Evolutionary conservation across 2,329 filamentous ascomycete genomes (phyloP), one percentile per base, ranked within the genome.

Genomic region (Helminthosporium solani): DNA sequence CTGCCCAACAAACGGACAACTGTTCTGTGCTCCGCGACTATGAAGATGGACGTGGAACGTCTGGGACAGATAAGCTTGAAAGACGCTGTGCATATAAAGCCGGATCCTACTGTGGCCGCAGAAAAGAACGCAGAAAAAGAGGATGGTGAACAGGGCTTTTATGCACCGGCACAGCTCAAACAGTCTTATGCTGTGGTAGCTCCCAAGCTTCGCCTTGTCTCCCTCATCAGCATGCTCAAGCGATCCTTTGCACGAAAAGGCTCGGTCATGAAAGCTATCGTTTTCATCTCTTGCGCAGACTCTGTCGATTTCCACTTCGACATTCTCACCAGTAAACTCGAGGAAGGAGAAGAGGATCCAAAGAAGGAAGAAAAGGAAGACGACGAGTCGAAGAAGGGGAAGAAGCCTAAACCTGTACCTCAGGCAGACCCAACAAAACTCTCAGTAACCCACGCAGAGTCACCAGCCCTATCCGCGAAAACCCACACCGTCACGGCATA

Each of bases 281-380:
- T 99, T 28, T 99, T 99, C 73, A 88, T 99, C 39, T 96, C 92
- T 9, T 99, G 94, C 63, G 91, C 94, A 16, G 94, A 99, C 68
- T 94, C 90, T 1, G 94, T 97, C 48, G 90, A 99, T 67, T 99
- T 96, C 61, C 92, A 97, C 68, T 97, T 90, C 67, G 87, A 95
- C 50, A 75, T 96, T 2, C 81, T 99, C 46, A 85, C 78, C 6
- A 73, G 61, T 49, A 50, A 67, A 12, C 56, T 66, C 3, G 64
- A 64, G 25, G 71, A 3, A 49, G 64, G 52, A 18, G 39, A 16
- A 11, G 57, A 56, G 11, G 57, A 66, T 27, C 53, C 67, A 18
- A 57, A 52, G 46, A 53, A 58, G 16, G 52, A 67, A 34, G 44
- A 60, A n/a, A 54, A 66, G 25, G 52, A 66, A 33, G 45, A 52